These are phyloP conservation scores for Typha latifolia DNA, from an alignment of 176 grass and related monocot genomes.

Conservation along the genomic window DNA sequence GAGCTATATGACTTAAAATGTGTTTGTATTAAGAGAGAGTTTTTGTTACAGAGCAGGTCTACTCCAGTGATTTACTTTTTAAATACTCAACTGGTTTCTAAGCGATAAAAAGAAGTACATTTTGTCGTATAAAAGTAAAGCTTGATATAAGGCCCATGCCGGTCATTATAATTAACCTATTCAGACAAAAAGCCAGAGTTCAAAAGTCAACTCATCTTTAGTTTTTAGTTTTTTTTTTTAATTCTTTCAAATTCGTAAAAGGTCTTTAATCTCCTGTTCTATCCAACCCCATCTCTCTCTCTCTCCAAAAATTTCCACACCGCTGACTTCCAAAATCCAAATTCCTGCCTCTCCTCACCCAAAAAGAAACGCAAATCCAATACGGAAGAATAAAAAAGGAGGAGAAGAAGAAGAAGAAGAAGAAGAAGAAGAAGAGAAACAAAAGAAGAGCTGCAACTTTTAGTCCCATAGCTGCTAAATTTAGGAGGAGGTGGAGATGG, in stretches of 20 bases:
- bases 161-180: no score
- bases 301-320: background rate
- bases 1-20: no score
- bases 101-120: no score
- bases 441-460: background rate
- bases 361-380: no score
- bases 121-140: no score
- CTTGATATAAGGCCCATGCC: no score
- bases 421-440: background rate
- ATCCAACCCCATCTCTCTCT: background rate
- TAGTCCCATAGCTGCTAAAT: no score
- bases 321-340: background rate
- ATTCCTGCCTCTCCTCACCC: background rate
- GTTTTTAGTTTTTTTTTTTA: background rate
- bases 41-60: no score
- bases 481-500: constrained; percentile 14
- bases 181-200: no score
- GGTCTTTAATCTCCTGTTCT: background rate
- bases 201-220: background rate
- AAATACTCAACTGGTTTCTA: no score
- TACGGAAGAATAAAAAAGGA: background rate
- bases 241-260: background rate
- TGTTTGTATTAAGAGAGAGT: no score
- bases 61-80: no score
- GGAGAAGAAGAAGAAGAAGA: background rate